Base-by-base conservation (phyloP, 345 rosid species). In the Ricinus communis region DNA sequence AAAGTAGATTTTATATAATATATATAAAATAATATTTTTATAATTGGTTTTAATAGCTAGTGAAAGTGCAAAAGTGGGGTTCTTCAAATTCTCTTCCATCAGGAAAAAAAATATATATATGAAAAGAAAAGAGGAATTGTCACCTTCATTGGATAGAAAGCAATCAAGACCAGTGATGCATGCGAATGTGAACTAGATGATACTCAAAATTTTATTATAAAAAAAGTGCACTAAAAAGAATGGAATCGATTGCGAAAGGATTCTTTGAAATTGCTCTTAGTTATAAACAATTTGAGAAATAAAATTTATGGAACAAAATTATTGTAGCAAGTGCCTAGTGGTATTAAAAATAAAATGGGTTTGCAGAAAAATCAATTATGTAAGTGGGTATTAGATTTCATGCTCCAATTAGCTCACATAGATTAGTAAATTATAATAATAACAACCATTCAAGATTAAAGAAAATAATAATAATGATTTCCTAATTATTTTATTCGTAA, bases 11-110 rank as follows among this genome's bases (percentile, higher is more conserved):
- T n/a, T n/a, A n/a, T n/a, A n/a, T n/a, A n/a, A n/a, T n/a, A n/a
- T n/a, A n/a, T n/a, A n/a, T n/a, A n/a, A n/a, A n/a, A n/a, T n/a
- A n/a, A n/a, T 43, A 8, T 19, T 21, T 19, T 36, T 25, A 22
- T 54, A 21, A 5, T 53, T 53, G 8, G 0, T 31, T 59, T 31
- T 1, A 24, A 63, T 24, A 63, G 22, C 0, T 64, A 46, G 41
- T 64, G 68, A 64, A 64, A 64, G 68, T 27, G 38, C 54, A 64
- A 67, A 58, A 67, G 62, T 67, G 62, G 62, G 71, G 50, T 67
- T 67, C 50, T 67, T 36, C 31, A 9, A 22, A 67, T 51, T 49
- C 31, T 36, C 47, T 36, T 16, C 6, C 21, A n/a, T 22, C 18
- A 5, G 16, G 2, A 65, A 9, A 51, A 30, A 66, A 11, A n/a